Evolutionary conservation across 1,139 yeast species (phyloP).

Genomic region (Pichia sp.): DNA sequence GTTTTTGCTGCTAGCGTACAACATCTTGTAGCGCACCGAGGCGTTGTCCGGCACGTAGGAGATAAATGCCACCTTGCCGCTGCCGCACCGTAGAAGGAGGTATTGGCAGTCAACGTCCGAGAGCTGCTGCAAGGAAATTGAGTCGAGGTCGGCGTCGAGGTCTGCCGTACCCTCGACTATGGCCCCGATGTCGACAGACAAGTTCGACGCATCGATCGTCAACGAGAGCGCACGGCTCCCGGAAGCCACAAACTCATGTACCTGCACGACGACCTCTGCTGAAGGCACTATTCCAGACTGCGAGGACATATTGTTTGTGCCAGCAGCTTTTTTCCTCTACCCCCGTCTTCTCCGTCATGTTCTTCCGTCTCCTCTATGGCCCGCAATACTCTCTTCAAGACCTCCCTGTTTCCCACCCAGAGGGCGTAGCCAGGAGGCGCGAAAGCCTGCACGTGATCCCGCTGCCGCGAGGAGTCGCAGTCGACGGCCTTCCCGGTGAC

Average conservation of each 20-base stretch:
- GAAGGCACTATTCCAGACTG: neutral
- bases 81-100: conserved; percentile 45
- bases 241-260: neutral
- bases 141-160: conserved; percentile 37
- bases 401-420: no score
- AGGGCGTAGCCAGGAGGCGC: no score
- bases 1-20: conserved; percentile 86
- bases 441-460: no score
- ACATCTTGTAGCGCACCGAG: conserved; percentile 80
- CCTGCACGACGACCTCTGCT: neutral
- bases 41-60: conserved; percentile 87
- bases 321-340: neutral
- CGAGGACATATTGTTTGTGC: neutral
- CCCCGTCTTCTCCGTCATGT: neutral
- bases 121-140: conserved; percentile 32
- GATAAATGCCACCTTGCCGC: conserved; percentile 46
- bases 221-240: neutral
- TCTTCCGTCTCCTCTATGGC: no score
- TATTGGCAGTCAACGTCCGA: conserved; percentile 57
- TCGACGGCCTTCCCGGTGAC: no score
- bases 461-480: no score
- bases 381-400: no score
- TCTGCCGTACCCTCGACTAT: conserved; percentile 14
- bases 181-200: conserved; percentile 19
- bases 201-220: conserved; percentile 1